Conservation (phyloP, 1,284 basidiomycete genomes). For the Coniferiporia sulphurascens region DNA sequence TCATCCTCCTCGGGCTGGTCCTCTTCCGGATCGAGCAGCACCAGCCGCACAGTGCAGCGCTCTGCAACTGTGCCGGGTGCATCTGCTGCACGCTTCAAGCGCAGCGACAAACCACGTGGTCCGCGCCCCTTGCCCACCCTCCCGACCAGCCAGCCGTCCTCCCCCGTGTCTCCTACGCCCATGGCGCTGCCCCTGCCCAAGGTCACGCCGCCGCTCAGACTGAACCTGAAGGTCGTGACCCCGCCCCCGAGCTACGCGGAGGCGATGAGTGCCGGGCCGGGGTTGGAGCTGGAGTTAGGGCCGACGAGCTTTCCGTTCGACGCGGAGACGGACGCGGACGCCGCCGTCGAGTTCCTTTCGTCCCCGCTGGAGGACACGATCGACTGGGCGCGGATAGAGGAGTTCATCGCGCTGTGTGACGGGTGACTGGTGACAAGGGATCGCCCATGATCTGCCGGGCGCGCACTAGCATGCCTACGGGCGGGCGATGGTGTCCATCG, state of each 20-base stretch:
- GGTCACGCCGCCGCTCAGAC: constrained; percentile 6
- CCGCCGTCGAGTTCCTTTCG: constrained; percentile 5
- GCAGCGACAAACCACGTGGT: constrained; percentile 9
- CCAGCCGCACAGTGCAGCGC: background rate
- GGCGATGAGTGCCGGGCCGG: constrained; percentile 1
- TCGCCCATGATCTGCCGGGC: background rate
- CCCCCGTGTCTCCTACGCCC: constrained; percentile 6
- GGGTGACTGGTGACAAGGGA: background rate
- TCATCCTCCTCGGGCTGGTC: background rate
- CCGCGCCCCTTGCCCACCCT: constrained; percentile 16
- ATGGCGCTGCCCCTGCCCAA: background rate
- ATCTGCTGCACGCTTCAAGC: background rate
- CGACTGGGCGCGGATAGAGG: constrained; percentile 18
- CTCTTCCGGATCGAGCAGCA: background rate
- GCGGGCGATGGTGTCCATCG: background rate
- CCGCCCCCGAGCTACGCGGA: constrained; percentile 15
- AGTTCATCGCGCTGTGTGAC: constrained; percentile 9
- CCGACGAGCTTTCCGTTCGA: constrained; percentile 1
- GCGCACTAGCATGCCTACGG: background rate
- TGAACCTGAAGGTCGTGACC: constrained; percentile 6
- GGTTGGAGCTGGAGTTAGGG: background rate
- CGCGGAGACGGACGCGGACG: background rate
- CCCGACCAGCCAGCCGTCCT: constrained; percentile 12
- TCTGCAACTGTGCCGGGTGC: background rate
- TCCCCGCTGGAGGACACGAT: constrained; percentile 13